Conservation (phyloP, 768 basidiomycete genomes). For the Suillus subalutaceus region DNA sequence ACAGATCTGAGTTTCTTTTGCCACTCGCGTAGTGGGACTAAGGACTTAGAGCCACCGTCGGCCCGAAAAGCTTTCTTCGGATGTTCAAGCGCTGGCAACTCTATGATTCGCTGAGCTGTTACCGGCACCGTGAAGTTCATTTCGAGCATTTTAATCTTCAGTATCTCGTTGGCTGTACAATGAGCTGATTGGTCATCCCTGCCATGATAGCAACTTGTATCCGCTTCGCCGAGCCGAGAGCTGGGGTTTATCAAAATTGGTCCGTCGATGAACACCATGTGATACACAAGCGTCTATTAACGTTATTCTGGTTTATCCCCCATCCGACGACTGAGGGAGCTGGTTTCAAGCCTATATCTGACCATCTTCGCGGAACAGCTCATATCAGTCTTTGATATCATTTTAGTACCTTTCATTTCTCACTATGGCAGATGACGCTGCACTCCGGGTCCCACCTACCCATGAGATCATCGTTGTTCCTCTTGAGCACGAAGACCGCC, state of each 20-base stretch:
- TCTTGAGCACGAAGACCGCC: slow-evolving; percentile 38
- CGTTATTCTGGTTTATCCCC: background rate
- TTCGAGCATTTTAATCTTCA: background rate
- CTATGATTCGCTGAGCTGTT: slow-evolving; percentile 1
- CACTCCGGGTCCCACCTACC: slow-evolving; percentile 30
- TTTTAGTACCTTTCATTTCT: slow-evolving; percentile 8
- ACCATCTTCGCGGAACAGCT: slow-evolving; percentile 19
- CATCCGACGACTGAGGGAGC: slow-evolving; percentile 7
- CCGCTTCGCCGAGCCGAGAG: slow-evolving; percentile 22
- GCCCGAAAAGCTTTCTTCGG: background rate
- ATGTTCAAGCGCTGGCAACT: background rate
- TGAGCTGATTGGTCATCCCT: slow-evolving; percentile 11
- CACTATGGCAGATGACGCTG: slow-evolving; percentile 19
- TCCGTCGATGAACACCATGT: slow-evolving; percentile 16
- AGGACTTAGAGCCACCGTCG: background rate
- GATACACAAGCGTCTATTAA: slow-evolving; percentile 12
- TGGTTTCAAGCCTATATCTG: slow-evolving; percentile 18
- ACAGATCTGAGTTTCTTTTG: background rate
- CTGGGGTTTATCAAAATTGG: slow-evolving; percentile 3
- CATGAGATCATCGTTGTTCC: slow-evolving; percentile 63
- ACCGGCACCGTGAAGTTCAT: slow-evolving; percentile 4
- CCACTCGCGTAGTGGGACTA: background rate
- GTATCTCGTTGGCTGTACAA: background rate
- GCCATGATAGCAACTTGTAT: slow-evolving; percentile 8
- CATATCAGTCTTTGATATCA: slow-evolving; percentile 6